Evolutionary conservation across 2,329 filamentous ascomycete genomes (phyloP).

Genomic region (Penicillium decumbens): DNA sequence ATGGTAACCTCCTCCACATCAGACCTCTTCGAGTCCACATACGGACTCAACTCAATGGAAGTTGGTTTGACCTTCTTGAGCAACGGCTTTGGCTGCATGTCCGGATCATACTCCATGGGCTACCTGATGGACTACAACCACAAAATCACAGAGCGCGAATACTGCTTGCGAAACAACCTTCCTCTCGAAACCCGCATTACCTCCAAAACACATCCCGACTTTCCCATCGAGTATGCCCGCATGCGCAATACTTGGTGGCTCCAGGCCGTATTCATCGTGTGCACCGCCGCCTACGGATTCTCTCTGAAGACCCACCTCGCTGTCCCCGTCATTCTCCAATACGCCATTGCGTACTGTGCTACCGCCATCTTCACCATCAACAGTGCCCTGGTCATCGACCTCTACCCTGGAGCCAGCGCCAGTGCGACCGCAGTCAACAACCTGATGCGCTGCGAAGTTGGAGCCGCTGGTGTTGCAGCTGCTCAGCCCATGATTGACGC

Average conservation of each 20-base stretch:
- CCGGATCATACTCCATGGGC: conserved; percentile 41
- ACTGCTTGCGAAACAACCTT: conserved; percentile 29
- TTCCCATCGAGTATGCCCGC: conserved; percentile 40
- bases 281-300: conserved; percentile 33
- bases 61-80: conserved; percentile 43
- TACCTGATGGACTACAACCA: conserved; percentile 43
- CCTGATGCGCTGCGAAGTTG: conserved; percentile 35
- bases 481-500: conserved; percentile 32
- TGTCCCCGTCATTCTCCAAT: conserved; percentile 37
- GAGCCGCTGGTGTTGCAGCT: conserved; percentile 33
- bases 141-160: conserved; percentile 30
- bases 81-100: conserved; percentile 42
- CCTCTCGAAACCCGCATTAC: conserved; percentile 27
- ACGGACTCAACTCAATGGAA: conserved; percentile 38
- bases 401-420: conserved; percentile 31
- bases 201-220: conserved; percentile 35
- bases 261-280: conserved; percentile 34
- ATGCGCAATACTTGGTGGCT: conserved; percentile 43
- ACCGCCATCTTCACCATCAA: conserved; percentile 36
- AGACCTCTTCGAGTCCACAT: conserved; percentile 34
- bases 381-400: conserved; percentile 38
- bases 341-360: conserved; percentile 34
- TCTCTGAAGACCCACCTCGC: conserved; percentile 29
- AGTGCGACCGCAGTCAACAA: conserved; percentile 39
- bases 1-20: conserved; percentile 48